Evolutionary conservation across 2,329 filamentous ascomycete species (phyloP).

Genomic region (Epichloe bromicola): DNA sequence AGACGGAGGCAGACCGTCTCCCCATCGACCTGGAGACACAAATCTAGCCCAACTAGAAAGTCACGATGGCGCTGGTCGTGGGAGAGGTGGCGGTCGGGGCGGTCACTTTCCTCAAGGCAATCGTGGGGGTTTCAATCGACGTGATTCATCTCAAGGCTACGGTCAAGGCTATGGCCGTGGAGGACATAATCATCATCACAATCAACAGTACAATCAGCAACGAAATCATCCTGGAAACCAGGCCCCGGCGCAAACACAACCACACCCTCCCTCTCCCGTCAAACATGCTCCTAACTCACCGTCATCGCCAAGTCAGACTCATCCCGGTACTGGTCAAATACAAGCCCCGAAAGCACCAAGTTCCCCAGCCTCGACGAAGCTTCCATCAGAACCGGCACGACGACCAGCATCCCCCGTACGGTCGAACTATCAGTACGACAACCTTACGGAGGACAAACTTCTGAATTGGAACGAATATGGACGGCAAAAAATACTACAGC

Average conservation of each 20-base stretch:
- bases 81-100: conserved; percentile 25
- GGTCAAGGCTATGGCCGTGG: conserved; percentile 20
- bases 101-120: conserved; percentile 26
- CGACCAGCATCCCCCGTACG: conserved; percentile 17
- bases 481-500: conserved; percentile 52
- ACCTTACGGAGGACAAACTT: conserved; percentile 58
- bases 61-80: conserved; percentile 35
- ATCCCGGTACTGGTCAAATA: background rate
- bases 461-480: conserved; percentile 55
- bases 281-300: conserved; percentile 9
- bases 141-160: conserved; percentile 34
- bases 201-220: conserved; percentile 9
- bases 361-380: conserved; percentile 9
- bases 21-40: conserved; percentile 48
- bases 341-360: conserved; percentile 8
- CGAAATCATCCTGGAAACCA: conserved; percentile 9
- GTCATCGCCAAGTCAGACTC: conserved; percentile 8
- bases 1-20: conserved; percentile 43
- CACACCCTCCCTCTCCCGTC: conserved; percentile 11
- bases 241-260: conserved; percentile 10
- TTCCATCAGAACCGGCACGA: conserved; percentile 10
- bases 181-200: conserved; percentile 11
- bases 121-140: conserved; percentile 35
- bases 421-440: conserved; percentile 56
- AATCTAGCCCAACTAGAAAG: conserved; percentile 44